Base-by-base conservation (phyloP, 345 rosid species). In the Nephelium lappaceum region DNA sequence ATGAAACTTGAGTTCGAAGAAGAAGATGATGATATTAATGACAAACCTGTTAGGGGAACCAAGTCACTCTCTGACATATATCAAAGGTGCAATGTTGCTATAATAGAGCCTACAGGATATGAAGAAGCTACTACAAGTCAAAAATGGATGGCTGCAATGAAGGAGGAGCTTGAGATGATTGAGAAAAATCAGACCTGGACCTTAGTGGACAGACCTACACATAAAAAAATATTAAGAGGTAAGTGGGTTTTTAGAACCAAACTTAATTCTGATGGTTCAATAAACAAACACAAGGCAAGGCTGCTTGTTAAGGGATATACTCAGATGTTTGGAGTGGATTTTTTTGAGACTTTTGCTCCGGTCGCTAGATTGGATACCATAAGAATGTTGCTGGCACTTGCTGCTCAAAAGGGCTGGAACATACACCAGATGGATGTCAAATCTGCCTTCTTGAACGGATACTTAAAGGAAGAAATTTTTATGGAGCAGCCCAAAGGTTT, bases 141-240 rank as follows among this genome's bases (percentile, higher is more conserved):
- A 70, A 70, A 49, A 43, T 70, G 38, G 74, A 53, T 71, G 38
- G 74, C 38, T 49, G 62, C 74, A 71, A 51, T 71, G 23, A 68
- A 68, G 49, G 25, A 43, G 21, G 72, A 39, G 45, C 19, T 67
- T 27, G 11, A 67, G 21, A 70, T 70, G 58, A 70, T 70, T 70
- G 73, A 70, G 12, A 70, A 70, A 69, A 41, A 42, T 19, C 58
- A 45, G n/a, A 70, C 57, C 18, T 70, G 73, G 60, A 47, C 18
- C 25, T 24, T 70, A 38, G 72, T 69, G 53, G 49, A 41, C 2
- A 41, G 11, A 69, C 72, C 53, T 69, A 1, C 23, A 36, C 47
- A 41, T 24, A 70, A 70, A 47, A 70, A 70, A 21, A 8, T 58
- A 7, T 15, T 69, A 69, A 0, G 27, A 69, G 72, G 39, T 5